Base-by-base conservation (phyloP, 2,329 filamentous ascomycete species). In the Bipolaris bicolor region DNA sequence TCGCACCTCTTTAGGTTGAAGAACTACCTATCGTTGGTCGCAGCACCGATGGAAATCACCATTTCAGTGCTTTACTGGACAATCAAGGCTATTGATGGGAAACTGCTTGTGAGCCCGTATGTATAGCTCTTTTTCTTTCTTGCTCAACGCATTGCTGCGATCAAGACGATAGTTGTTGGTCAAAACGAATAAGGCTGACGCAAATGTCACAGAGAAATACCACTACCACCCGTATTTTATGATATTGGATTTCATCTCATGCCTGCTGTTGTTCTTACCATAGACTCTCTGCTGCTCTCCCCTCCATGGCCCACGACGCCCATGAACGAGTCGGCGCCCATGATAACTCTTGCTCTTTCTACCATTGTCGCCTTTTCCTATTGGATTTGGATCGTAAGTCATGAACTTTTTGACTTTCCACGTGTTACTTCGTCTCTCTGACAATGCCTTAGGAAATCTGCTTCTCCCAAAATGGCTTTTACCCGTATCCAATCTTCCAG, bases 401-500 rank as follows among this genome's bases (percentile, higher is more conserved):
- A 20, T 15, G 5, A 5, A 22, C 22, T 29, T 13, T 16, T 31
- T 31, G 31, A n/a, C 7, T 1, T 22, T 11, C 18, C 15, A 22
- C 9, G 11, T n/a, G 20, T 24, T 26, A 18, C 3, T 2, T 49
- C 20, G 9, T 9, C 13, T 7, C 36, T 16, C 53, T 56, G n/a
- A 56, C n/a, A 7, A 39, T 37, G 7, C 3, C 10, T 10, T 13
- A 57, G 54, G 89, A 92, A 75, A 81, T 86, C 22, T 92, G 89
- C 77, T 90, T 85, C 66, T 81, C 80, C 43, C 79, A 84, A 57
- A 92, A 92, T 66, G 86, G 88, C 52, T 88, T 83, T 65, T 96
- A 96, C 66, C 92, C 92, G 0, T 97, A 97, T 75, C 92, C 93
- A 1, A 83, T 97, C 24, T 94, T 97, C 62, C 87, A 82, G 7